These are phyloP conservation scores for Ganoderma multipileum DNA, from an alignment of 1,284 basidiomycete genomes.

Conservation along the genomic window DNA sequence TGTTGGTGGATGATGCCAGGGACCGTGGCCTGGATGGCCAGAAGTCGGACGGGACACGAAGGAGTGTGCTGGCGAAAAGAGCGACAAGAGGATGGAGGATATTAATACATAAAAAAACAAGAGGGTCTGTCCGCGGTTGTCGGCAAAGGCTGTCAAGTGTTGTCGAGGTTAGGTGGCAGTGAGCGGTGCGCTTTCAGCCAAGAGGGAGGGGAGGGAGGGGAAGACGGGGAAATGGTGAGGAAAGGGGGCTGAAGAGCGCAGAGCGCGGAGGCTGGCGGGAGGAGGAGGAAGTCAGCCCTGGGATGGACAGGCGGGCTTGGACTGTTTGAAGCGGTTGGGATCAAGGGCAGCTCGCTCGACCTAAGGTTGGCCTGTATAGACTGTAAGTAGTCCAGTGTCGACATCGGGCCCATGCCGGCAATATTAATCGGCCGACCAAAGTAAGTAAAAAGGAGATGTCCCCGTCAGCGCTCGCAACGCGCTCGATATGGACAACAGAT, in stretches of 20 bases:
- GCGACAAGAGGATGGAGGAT: slow-evolving; percentile 11
- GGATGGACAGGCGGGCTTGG: too few species aligned
- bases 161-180: neutral
- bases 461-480: neutral
- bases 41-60: slow-evolving; percentile 12
- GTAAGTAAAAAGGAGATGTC: too few species aligned
- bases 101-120: slow-evolving; percentile 27
- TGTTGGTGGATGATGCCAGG: slow-evolving; percentile 10
- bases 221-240: neutral
- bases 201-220: neutral
- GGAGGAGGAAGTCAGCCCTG: neutral
- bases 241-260: neutral
- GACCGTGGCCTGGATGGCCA: slow-evolving; percentile 1
- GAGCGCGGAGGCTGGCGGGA: neutral
- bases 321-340: too few species aligned
- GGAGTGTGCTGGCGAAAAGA: slow-evolving; percentile 27
- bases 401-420: neutral
- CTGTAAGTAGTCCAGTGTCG: too few species aligned
- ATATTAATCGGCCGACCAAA: neutral
- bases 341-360: too few species aligned
- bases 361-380: too few species aligned
- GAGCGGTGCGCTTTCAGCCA: slow-evolving; percentile 4
- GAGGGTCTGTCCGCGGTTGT: slow-evolving; percentile 19
- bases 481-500: neutral
- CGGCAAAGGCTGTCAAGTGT: slow-evolving; percentile 13